phyloP scores from a whole-genome alignment of 306 rosid species.

The Erythrophleum fordii region DNA sequence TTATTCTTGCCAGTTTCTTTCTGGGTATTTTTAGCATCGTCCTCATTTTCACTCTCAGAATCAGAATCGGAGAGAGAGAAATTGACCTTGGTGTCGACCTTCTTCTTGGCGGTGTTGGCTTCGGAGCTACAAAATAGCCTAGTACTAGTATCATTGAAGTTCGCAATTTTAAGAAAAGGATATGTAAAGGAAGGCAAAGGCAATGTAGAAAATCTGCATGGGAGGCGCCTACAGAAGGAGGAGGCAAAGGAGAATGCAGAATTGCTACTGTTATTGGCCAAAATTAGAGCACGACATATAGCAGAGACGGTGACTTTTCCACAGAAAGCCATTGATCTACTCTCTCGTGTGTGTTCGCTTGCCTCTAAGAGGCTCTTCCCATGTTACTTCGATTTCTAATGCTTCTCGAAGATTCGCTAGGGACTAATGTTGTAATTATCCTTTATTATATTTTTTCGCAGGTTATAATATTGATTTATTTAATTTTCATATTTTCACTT shows the following conservation, averaged over 20 bases:
- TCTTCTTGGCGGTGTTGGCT: slow-evolving; percentile 29
- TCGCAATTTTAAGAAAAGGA: background rate
- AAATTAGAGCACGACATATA: slow-evolving; percentile 38
- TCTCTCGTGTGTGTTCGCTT: background rate
- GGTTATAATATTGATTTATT: no score
- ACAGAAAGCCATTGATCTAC: slow-evolving; percentile 39
- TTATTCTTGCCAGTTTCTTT: slow-evolving; percentile 13
- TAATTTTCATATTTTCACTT: no score
- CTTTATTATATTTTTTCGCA: no score
- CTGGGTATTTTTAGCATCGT: background rate
- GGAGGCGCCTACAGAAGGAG: slow-evolving; percentile 18
- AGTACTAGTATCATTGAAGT: background rate
- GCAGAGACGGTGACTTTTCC: slow-evolving; percentile 7
- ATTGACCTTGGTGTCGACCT: slow-evolving; percentile 50
- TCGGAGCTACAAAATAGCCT: slow-evolving; percentile 33
- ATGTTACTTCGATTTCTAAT: background rate
- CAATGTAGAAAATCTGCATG: slow-evolving; percentile 14
- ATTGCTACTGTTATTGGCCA: background rate
- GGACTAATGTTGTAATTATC: no score
- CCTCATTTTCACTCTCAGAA: slow-evolving; percentile 35
- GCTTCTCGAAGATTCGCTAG: slow-evolving; percentile 8
- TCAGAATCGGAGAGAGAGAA: slow-evolving; percentile 55
- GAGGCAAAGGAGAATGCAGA: background rate
- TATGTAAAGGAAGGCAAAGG: background rate
- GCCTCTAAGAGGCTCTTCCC: background rate